Percentiles rank a stretch among this genome's conserved stretches.
Conservation (phyloP, 495 filamentous ascomycete species). For the Penicillium coffeae region DNA sequence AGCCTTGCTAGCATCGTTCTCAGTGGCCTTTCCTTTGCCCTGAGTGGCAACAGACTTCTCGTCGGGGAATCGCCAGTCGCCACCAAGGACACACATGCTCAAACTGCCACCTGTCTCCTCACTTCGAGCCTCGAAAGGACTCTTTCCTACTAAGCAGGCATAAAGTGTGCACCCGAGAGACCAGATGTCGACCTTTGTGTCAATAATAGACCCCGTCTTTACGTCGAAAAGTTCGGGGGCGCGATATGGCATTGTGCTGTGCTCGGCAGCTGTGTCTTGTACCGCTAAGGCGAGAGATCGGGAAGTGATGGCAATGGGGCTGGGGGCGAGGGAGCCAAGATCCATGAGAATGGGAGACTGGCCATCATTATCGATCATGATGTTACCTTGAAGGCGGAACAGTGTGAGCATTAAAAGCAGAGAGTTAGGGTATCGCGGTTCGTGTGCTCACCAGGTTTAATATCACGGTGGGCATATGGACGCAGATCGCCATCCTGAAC, state of each 20-base stretch:
- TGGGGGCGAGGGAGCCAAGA: constrained; percentile 83
- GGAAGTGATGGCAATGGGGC: constrained; percentile 88
- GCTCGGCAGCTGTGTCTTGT: constrained; percentile 91
- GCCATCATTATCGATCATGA: constrained; percentile 91
- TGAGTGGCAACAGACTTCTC: constrained; percentile 60
- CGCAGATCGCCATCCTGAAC: constrained; percentile 64
- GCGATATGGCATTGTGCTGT: constrained; percentile 97
- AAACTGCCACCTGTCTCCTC: constrained; percentile 95
- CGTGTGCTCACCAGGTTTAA: constrained; percentile 79
- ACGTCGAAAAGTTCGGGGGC: constrained; percentile 98
- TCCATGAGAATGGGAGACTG: constrained; percentile 95
- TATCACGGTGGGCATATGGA: constrained; percentile 93
- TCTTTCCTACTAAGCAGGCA: constrained; percentile 92
- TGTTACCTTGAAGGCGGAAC: constrained; percentile 60
- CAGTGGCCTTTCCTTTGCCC: constrained; percentile 47
- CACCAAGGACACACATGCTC: constrained; percentile 84
- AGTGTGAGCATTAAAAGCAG: too few relatives aligned
- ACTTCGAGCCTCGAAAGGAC: constrained; percentile 88
- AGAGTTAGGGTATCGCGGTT: too few relatives aligned
- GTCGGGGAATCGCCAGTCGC: constrained; percentile 92
- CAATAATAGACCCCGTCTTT: constrained; percentile 85
- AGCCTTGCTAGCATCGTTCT: constrained; percentile 22
- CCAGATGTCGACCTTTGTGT: constrained; percentile 99
- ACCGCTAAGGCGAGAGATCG: constrained; percentile 85
- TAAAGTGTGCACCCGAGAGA: constrained; percentile 94